phyloP scores from a whole-genome alignment of 2,329 filamentous ascomycete species.

The Pseudogymnoascus sp. region DNA sequence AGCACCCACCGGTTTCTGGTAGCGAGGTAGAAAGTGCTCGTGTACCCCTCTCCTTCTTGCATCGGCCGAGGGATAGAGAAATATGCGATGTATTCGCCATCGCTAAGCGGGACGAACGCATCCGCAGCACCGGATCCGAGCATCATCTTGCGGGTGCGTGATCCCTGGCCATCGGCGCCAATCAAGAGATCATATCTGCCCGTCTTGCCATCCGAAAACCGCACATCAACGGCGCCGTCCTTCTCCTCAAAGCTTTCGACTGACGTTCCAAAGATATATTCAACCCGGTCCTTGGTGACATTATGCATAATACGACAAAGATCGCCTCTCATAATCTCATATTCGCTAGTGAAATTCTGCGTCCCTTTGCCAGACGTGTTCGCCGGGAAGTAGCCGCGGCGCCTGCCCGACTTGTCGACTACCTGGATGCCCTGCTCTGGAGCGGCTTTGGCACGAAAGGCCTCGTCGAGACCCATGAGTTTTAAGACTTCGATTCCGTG shows the following conservation, averaged over 20 bases:
- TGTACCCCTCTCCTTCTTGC: conserved; percentile 28
- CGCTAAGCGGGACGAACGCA: conserved; percentile 17
- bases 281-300: conserved; percentile 24
- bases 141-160: conserved; percentile 39
- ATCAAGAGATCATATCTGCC: conserved; percentile 45
- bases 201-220: conserved; percentile 36
- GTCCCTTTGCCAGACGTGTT: conserved; percentile 24
- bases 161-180: conserved; percentile 49
- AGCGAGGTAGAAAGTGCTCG: conserved; percentile 33
- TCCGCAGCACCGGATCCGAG: conserved; percentile 22
- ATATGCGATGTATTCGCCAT: conserved; percentile 29
- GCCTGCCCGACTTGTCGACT: conserved; percentile 34
- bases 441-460: conserved; percentile 35
- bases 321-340: conserved; percentile 40
- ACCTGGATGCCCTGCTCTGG: conserved; percentile 41
- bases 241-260: conserved; percentile 23
- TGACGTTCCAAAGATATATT: conserved; percentile 30
- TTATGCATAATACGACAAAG: conserved; percentile 34
- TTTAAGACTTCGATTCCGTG: conserved; percentile 43
- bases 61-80: conserved; percentile 30
- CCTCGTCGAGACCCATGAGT: conserved; percentile 44
- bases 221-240: conserved; percentile 29
- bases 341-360: conserved; percentile 36
- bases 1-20: conserved; percentile 33
- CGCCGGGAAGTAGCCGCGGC: conserved; percentile 33